Evolutionary conservation across 2,329 filamentous ascomycete species (phyloP), one percentile per base, ranked within the genome.

Genomic region (Helotiales sp.): DNA sequence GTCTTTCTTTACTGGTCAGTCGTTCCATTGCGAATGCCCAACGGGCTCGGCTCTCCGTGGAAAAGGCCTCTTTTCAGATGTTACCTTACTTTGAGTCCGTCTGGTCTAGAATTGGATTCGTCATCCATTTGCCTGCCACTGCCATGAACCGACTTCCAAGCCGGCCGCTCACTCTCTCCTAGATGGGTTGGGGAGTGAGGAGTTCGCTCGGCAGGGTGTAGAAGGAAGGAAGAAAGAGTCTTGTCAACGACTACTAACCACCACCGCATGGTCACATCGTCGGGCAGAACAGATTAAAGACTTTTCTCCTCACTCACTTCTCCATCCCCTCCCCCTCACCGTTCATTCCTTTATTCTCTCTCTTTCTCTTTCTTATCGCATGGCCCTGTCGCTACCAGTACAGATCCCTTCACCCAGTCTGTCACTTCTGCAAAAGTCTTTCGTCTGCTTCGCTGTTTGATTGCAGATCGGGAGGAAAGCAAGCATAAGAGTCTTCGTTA

Each of bases 71-170:
- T 37, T 30, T 40, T 37, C 54, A 57, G 54, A 24, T 57, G 34
- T 20, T 37, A 57, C 32, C 13, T 57, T 5, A 37, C 20, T 17
- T 37, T 57, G 54, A 15, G 32, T 37, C 30, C 30, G 54, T 37
- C 30, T 37, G 20, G 54, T 24, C 20, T 11, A 34, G 30, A 55
- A 24, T 40, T 30, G 20, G 54, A 22, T 26, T 57, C 54, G 5
- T 37, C 20, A n/a, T 57, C 52, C 54, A 57, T 32, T 57, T 57
- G 54, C n/a, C n/a, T n/a, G n/a, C n/a, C n/a, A n/a, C n/a, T n/a
- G n/a, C 32, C 30, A 57, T 20, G 20, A 34, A 24, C 30, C 32
- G 30, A 40, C 3, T 40, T 57, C n/a, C 22, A 37, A 57, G 54
- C n/a, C 34, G 11, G 54, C 30, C 30, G 15, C 54, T 34, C 20